Base-by-base conservation (phyloP, 176 grass and related monocot species). In the Themeda triandra region DNA sequence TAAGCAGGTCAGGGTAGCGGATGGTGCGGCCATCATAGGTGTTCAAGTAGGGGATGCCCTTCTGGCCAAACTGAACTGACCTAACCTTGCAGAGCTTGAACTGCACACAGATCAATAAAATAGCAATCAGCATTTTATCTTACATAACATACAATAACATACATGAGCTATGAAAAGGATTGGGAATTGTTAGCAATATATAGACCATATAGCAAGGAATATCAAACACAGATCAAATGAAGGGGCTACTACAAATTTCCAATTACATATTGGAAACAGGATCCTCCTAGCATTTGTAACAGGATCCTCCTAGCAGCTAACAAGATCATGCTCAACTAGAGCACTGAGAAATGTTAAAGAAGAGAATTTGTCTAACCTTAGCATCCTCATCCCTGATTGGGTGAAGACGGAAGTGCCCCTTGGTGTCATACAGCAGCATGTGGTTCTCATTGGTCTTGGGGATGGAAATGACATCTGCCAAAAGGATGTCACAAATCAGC, bases 21-120 rank as follows among this genome's bases (percentile, higher is more conserved):
- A 89, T 89, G 1, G 87, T 89, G 66, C 87, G 82, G 2, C 87
- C 87, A 2, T 89, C 87, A n/a, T 85, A 69, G 27, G 87, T 89
- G 83, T 86, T 89, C 13, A 89, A 77, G 77, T 62, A 89, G 11
- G 87, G 87, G 15, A 89, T 89, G 32, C 87, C 87, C 82, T 89
- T 89, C 82, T 89, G 77, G 10, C 87, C 87, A 70, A 89, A 89
- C 46, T 89, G 87, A 6, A 89, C 83, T 23, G 87, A 89, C 25
- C 83, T 40, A 3, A 89, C 87, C 83, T 89, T 89, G 87, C 75
- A 89, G 0, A 89, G 82, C 67, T 89, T 89, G 82, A 81, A 81
- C 87, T 88, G 81, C 25, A 32, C 10, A 60, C 3, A 60, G 3
- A 59, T 25, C 23, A 60, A 60, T 27, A 1, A 25, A 24, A 60